These are phyloP conservation scores for Sarcocystis neurona DNA, from an alignment of 169 alveolate genomes.

Conservation along the genomic window DNA sequence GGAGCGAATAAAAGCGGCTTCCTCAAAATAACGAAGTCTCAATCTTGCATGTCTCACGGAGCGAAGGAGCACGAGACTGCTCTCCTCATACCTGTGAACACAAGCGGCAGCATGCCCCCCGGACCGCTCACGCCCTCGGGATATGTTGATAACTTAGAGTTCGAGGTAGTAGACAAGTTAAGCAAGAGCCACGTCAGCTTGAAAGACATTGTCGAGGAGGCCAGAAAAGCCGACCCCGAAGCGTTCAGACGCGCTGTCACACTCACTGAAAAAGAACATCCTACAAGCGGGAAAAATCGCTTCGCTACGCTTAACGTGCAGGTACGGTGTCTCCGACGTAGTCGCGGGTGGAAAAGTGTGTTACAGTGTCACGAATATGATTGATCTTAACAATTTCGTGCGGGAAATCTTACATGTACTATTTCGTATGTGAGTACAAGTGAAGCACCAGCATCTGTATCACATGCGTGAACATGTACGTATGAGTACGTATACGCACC, in stretches of 20 bases:
- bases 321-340: no score
- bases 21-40: neutral
- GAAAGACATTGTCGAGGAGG: constrained; percentile 61
- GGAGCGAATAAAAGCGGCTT: no score
- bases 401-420: no score
- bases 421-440: no score
- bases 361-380: no score
- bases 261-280: constrained; percentile 67
- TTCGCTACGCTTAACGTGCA: constrained; percentile 72
- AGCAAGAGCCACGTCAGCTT: constrained; percentile 63
- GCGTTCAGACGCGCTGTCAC: constrained; percentile 71
- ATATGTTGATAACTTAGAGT: constrained; percentile 34
- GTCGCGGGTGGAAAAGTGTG: no score
- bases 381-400: no score
- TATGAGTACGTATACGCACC: no score
- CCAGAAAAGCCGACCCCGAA: constrained; percentile 53
- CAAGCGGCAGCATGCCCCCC: constrained; percentile 14
- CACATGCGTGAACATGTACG: no score
- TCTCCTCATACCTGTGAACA: neutral
- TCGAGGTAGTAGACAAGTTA: constrained; percentile 46
- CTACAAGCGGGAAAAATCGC: constrained; percentile 74
- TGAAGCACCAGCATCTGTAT: no score
- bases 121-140: constrained; percentile 12
- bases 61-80: neutral
- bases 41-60: neutral